Evolutionary conservation across 2,329 filamentous ascomycete genomes (phyloP).

Genomic region (Arthrobotrys entomopaga): DNA sequence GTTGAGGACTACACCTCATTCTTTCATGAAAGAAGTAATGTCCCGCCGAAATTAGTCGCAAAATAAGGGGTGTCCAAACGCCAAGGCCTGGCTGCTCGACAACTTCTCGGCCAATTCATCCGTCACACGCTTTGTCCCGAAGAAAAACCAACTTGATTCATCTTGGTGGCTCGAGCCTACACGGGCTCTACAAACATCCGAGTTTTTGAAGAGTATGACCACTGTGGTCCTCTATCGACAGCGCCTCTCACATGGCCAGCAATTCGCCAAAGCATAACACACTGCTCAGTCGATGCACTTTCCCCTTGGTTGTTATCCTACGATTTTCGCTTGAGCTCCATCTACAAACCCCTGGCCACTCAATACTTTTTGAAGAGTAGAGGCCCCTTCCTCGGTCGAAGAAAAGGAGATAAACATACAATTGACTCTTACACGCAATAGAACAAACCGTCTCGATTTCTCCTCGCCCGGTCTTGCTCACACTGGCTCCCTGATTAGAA

Average conservation of each 20-base stretch:
- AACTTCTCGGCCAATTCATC: constrained; percentile 8
- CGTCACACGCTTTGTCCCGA: constrained; percentile 23
- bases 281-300: background rate
- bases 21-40: background rate
- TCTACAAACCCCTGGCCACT: constrained; percentile 4
- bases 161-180: no score
- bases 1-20: no score
- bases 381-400: no score
- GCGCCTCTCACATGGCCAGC: background rate
- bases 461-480: background rate
- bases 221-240: background rate
- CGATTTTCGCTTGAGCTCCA: background rate
- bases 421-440: no score
- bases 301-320: background rate
- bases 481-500: background rate
- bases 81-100: constrained; percentile 20
- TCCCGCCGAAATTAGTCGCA: background rate
- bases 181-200: no score
- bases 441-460: no score
- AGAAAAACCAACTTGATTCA: constrained; percentile 13
- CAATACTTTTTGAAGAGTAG: no score
- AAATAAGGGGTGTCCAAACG: constrained; percentile 32
- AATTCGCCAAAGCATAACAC: background rate
- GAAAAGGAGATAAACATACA: no score
- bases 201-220: no score